A percentile compares a stretch with the other conserved stretches of the same genome.
Evolutionary conservation across 352 stramenopile species (phyloP).

Genomic region (Phytophthora cryptogea): DNA sequence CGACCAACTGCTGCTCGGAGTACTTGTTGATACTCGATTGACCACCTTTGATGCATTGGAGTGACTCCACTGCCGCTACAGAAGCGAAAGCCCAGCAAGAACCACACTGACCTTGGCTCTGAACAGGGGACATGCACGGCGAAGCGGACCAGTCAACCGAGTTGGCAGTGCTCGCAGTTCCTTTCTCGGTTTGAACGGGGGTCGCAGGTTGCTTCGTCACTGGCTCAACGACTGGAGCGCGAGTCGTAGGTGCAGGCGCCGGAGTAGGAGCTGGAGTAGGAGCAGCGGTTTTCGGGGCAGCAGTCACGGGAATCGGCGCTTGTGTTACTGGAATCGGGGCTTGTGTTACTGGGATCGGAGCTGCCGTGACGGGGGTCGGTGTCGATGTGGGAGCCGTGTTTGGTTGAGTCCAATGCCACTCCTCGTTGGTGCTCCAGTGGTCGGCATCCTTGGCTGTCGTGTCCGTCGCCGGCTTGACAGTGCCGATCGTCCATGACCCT

Average conservation of each 20-base stretch:
- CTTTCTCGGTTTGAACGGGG: conserved; percentile 22
- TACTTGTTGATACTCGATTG: conserved; percentile 71
- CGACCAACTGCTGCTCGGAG: conserved; percentile 92
- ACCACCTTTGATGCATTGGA: conserved; percentile 77
- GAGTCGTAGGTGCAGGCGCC: conserved; percentile 15
- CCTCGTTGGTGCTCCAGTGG: conserved; percentile 6
- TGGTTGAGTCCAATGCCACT: conserved; percentile 23
- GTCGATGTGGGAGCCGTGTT: conserved; percentile 7
- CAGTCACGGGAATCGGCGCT: not conserved
- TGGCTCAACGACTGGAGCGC: conserved; percentile 30
- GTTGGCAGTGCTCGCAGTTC: conserved; percentile 7
- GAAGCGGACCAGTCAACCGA: conserved; percentile 46
- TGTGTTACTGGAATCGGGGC: not conserved
- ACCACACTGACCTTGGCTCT: conserved; percentile 96
- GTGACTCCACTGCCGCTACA: conserved; percentile 89
- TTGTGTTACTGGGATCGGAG: conserved; percentile 15
- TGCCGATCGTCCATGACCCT: conserved; percentile 23
- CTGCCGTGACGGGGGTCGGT: not conserved
- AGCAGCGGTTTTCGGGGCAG: not conserved
- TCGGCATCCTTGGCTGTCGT: conserved; percentile 11
- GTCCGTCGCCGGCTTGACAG: conserved; percentile 25
- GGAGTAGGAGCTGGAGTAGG: conserved; percentile 5
- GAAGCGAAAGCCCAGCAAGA: conserved; percentile 98
- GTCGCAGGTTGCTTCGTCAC: conserved; percentile 11
- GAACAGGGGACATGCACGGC: conserved; percentile 62